Percentiles rank a stretch among this genome's conserved stretches.
These are phyloP conservation scores for Boletus subcaerulescens DNA, from an alignment of 768 basidiomycete species.

Conservation along the genomic window DNA sequence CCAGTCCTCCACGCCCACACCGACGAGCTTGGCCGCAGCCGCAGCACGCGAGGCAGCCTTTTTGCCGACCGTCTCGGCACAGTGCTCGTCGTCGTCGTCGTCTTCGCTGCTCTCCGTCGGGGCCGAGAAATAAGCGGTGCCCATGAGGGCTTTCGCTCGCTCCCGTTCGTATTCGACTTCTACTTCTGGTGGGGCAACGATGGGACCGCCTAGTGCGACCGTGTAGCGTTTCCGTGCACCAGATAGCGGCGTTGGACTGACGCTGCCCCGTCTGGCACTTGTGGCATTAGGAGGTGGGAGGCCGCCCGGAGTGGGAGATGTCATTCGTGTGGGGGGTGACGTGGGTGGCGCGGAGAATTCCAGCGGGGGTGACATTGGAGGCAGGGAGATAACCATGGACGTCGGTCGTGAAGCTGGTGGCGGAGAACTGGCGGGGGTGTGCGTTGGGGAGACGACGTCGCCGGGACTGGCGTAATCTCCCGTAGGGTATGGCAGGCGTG, in stretches of 20 bases:
- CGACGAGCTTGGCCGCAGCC: constrained; percentile 35
- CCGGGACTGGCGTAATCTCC: constrained; percentile 78
- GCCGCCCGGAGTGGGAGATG: constrained; percentile 25
- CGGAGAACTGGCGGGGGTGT: constrained; percentile 47
- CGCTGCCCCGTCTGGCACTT: constrained; percentile 47
- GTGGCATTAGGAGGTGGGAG: constrained; percentile 44
- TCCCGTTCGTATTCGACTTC: constrained; percentile 32
- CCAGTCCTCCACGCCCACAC: constrained; percentile 24
- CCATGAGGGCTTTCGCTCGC: constrained; percentile 26
- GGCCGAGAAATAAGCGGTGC: constrained; percentile 43
- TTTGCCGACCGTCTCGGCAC: constrained; percentile 56
- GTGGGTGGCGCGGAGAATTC: constrained; percentile 16
- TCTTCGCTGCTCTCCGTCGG: constrained; percentile 37
- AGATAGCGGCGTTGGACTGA: constrained; percentile 64
- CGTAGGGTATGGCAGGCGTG: constrained; percentile 74
- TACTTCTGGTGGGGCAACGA: constrained; percentile 40
- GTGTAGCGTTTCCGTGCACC: constrained; percentile 71
- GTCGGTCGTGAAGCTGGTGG: constrained; percentile 40
- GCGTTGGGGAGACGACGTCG: constrained; percentile 36
- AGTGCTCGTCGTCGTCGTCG: constrained; percentile 35
- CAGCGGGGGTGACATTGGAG: constrained; percentile 26
- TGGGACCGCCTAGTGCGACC: constrained; percentile 76
- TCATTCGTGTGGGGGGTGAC: constrained; percentile 24
- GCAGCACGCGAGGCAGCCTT: constrained; percentile 30
- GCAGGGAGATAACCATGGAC: constrained; percentile 44